A percentile compares a stretch with the other conserved stretches of the same genome.
phyloP scores from a whole-genome alignment of 331 rosid species.

The Malus hybrid region DNA sequence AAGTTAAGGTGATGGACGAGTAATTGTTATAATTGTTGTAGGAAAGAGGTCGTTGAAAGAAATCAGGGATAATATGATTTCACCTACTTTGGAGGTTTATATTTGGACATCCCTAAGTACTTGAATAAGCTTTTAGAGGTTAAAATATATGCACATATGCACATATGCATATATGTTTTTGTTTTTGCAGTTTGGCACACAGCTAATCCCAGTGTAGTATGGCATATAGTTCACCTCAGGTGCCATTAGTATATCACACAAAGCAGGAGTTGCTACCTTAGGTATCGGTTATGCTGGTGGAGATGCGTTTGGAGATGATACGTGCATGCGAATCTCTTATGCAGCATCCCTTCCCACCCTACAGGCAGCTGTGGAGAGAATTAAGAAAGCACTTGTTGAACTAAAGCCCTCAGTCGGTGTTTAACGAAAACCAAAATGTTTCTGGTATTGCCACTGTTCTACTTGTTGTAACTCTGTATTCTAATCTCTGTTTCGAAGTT shows the following conservation, averaged over 20 bases:
- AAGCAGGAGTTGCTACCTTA: too few relatives aligned
- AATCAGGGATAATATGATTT: background rate
- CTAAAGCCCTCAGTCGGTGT: slow-evolving; percentile 39
- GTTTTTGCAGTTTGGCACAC: background rate
- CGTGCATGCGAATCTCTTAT: slow-evolving; percentile 75
- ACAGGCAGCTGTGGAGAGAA: slow-evolving; percentile 71
- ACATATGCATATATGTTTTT: background rate
- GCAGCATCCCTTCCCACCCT: slow-evolving; percentile 68
- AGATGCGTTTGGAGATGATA: slow-evolving; percentile 75
- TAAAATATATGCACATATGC: background rate
- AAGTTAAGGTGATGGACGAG: background rate
- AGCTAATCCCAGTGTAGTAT: slow-evolving; percentile 7
- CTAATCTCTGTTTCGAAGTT: background rate
- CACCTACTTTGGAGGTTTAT: background rate
- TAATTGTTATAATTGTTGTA: background rate
- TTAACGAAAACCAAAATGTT: slow-evolving; percentile 6
- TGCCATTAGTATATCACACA: slow-evolving; percentile 77
- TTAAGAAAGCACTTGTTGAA: slow-evolving; percentile 50
- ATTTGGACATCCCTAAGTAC: background rate
- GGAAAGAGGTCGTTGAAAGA: background rate
- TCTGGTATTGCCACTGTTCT: background rate
- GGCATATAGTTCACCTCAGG: slow-evolving; percentile 64
- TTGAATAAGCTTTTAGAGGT: too few relatives aligned
- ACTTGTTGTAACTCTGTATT: slow-evolving; percentile 15
- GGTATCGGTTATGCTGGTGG: too few relatives aligned